A percentile compares a stretch with the other conserved stretches of the same genome.
Evolutionary conservation across 2,329 filamentous ascomycete species (phyloP).

Genomic region (Colletotrichum incanum): DNA sequence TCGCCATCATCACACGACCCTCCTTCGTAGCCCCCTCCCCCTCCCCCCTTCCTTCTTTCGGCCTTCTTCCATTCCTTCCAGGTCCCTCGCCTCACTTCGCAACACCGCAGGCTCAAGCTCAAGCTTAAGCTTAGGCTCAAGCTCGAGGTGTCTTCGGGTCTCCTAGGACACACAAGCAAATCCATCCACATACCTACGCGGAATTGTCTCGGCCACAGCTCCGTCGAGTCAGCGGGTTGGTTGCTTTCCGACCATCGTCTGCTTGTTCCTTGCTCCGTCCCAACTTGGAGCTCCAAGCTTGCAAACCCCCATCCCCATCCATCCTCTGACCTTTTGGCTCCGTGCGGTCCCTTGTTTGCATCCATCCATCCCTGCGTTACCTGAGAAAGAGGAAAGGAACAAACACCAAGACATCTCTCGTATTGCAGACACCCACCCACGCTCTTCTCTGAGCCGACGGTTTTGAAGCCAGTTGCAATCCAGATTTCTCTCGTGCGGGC

Average conservation of each 20-base stretch:
- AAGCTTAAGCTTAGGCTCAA: not conserved
- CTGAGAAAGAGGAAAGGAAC: conserved; percentile 9
- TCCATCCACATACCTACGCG: not conserved
- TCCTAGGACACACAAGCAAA: conserved; percentile 5
- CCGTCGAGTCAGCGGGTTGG: not conserved
- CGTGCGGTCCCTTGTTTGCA: conserved; percentile 2
- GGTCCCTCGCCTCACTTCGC: not conserved
- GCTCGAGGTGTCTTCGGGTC: not conserved
- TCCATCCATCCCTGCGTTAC: conserved; percentile 14
- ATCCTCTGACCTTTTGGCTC: not conserved
- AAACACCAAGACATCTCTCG: conserved; percentile 17
- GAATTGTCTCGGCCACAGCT: not conserved
- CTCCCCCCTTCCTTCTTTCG: conserved; percentile 11
- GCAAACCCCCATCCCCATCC: not conserved
- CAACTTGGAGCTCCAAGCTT: conserved; percentile 1
- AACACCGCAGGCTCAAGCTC: not conserved
- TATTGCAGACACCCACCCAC: not conserved
- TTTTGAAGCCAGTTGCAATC: not conserved
- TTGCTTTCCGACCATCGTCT: conserved; percentile 7
- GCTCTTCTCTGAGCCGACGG: not conserved
- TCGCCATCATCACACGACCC: conserved; percentile 6
- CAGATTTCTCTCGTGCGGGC: not conserved
- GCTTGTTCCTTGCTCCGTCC: conserved; percentile 12
- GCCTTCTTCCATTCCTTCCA: conserved; percentile 21
- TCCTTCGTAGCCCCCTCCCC: not conserved